Evolutionary conservation across 2,329 filamentous ascomycete genomes (phyloP).

Genomic region (Fusarium duplospermum): DNA sequence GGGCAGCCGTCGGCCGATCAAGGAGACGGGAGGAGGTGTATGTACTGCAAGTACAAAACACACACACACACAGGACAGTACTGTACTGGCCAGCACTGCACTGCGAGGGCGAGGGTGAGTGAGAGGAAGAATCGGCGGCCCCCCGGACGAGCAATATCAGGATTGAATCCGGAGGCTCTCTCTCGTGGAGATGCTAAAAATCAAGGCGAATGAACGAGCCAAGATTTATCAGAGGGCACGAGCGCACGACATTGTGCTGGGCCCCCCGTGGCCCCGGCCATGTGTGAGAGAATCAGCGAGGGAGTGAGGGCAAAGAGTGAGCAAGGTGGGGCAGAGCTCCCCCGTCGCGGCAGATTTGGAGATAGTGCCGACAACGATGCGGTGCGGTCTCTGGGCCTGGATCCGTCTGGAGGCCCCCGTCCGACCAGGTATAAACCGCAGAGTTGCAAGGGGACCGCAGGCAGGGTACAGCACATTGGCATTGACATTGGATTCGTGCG

Average conservation of each 20-base stretch:
- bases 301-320: conserved; percentile 43
- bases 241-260: conserved; percentile 47
- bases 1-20: conserved; percentile 36
- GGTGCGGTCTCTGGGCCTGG: conserved; percentile 37
- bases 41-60: not conserved
- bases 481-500: conserved; percentile 15
- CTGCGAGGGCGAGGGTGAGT: not conserved
- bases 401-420: conserved; percentile 35
- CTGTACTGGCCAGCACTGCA: not conserved
- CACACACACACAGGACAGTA: not conserved
- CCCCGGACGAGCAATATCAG: conserved; percentile 39
- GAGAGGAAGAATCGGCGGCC: conserved; percentile 20
- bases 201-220: conserved; percentile 44
- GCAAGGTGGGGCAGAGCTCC: conserved; percentile 43
- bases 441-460: conserved; percentile 32
- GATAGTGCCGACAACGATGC: conserved; percentile 46
- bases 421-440: conserved; percentile 36
- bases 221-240: conserved; percentile 47
- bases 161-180: conserved; percentile 41
- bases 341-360: conserved; percentile 46
- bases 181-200: conserved; percentile 41
- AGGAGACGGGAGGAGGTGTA: conserved; percentile 29
- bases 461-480: conserved; percentile 27
- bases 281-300: conserved; percentile 43
- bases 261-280: conserved; percentile 43